Conservation (phyloP, 2,329 filamentous ascomycete genomes). For the Chrysoporthe deuterocubensis region DNA sequence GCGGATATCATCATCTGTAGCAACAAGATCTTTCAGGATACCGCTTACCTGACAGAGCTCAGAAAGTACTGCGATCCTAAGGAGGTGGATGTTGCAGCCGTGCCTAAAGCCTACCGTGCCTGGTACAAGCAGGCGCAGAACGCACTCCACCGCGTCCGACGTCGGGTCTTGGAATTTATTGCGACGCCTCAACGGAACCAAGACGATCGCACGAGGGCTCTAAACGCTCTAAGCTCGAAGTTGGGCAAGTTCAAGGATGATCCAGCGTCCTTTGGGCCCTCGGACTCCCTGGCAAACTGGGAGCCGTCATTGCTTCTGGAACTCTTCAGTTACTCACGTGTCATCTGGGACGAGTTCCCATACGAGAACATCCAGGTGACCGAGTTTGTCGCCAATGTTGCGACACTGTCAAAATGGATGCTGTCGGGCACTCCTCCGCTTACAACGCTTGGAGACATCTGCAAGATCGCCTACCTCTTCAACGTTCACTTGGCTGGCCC, state of each 20-base stretch:
- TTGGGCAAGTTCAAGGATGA: background rate
- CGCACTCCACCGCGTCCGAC: background rate
- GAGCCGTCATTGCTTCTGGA: slow-evolving; percentile 36
- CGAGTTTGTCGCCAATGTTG: slow-evolving; percentile 40
- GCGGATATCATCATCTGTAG: slow-evolving; percentile 47
- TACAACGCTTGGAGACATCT: slow-evolving; percentile 41
- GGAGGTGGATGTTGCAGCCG: slow-evolving; percentile 1
- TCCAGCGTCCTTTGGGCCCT: background rate
- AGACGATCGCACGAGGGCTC: background rate
- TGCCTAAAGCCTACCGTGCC: slow-evolving; percentile 22
- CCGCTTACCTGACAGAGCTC: slow-evolving; percentile 21
- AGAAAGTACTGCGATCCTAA: slow-evolving; percentile 16
- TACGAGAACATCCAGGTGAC: slow-evolving; percentile 40
- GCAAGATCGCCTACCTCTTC: slow-evolving; percentile 40
- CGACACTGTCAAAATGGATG: slow-evolving; percentile 46
- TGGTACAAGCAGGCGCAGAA: slow-evolving; percentile 23
- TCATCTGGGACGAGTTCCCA: slow-evolving; percentile 50
- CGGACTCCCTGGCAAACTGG: background rate
- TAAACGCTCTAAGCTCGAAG: background rate
- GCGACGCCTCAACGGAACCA: background rate
- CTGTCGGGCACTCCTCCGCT: slow-evolving; percentile 49
- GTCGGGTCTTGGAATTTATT: background rate
- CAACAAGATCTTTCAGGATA: slow-evolving; percentile 33
- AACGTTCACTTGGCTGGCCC: slow-evolving; percentile 45
- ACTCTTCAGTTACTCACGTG: slow-evolving; percentile 42